Percentiles rank a stretch among this genome's conserved stretches.
Evolutionary conservation across 441 rosid genomes (phyloP).

Genomic region (Corymbia calophylla): DNA sequence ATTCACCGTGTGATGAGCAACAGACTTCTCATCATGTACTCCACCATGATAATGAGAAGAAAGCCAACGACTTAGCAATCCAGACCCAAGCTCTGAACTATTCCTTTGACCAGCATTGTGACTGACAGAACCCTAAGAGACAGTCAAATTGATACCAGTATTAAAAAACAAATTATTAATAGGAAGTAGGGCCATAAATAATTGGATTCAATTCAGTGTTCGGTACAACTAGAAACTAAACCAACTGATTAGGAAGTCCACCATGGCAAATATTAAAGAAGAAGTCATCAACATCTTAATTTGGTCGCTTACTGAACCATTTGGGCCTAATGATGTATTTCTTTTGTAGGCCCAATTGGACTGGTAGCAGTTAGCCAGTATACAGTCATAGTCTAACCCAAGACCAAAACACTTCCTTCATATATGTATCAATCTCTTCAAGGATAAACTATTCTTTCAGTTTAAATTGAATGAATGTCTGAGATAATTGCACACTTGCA

Average conservation of each 20-base stretch:
- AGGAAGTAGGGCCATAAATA: background rate
- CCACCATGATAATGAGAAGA: conserved; percentile 95
- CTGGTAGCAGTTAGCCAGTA: background rate
- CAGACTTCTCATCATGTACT: conserved; percentile 95
- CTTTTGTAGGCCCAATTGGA: background rate
- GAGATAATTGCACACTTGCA: background rate
- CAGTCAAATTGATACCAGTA: conserved; percentile 7
- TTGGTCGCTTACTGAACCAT: background rate
- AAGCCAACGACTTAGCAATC: conserved; percentile 94
- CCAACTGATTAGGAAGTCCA: background rate
- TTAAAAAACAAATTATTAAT: background rate
- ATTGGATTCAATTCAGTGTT: background rate
- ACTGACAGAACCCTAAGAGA: conserved; percentile 60
- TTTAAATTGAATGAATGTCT: background rate
- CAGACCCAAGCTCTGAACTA: conserved; percentile 97
- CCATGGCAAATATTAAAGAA: background rate
- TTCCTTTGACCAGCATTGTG: conserved; percentile 87
- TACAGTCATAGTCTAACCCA: background rate
- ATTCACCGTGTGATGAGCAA: conserved; percentile 99
- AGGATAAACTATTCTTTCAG: background rate
- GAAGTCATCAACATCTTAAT: background rate
- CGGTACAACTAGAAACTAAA: background rate
- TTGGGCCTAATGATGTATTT: background rate
- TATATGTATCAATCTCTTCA: background rate
- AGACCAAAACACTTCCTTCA: background rate